A percentile compares a stretch with the other conserved stretches of the same genome.
phyloP scores from a whole-genome alignment of 2,329 filamentous ascomycete species.

The Sclerotinia subarctica region DNA sequence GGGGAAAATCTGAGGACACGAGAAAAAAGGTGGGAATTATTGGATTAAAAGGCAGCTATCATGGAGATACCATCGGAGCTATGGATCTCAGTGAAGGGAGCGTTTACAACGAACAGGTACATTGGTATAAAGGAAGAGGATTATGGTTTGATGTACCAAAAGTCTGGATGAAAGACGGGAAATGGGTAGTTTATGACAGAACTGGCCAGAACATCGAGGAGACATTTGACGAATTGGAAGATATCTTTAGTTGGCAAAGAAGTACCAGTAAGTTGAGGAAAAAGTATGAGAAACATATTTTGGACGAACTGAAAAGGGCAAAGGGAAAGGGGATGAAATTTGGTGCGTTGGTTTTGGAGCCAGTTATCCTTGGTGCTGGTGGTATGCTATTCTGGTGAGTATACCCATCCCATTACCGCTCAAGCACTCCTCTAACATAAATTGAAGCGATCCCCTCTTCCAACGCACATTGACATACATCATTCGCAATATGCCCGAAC shows the following conservation, averaged over 20 bases:
- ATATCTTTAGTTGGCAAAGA: slow-evolving; percentile 60
- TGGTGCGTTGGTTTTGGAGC: slow-evolving; percentile 76
- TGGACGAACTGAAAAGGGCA: slow-evolving; percentile 50
- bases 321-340: slow-evolving; percentile 60
- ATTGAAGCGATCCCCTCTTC: slow-evolving; percentile 71
- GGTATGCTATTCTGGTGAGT: slow-evolving; percentile 78
- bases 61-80: slow-evolving; percentile 83
- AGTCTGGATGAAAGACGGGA: slow-evolving; percentile 62
- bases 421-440: not conserved
- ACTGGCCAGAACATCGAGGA: slow-evolving; percentile 25
- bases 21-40: slow-evolving; percentile 60
- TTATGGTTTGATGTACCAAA: slow-evolving; percentile 79
- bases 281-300: slow-evolving; percentile 61
- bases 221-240: slow-evolving; percentile 44
- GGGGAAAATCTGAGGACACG: slow-evolving; percentile 45
- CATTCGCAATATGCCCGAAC: slow-evolving; percentile 54
- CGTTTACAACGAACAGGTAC: slow-evolving; percentile 75
- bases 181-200: slow-evolving; percentile 55
- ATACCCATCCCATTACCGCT: slow-evolving; percentile 1
- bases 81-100: slow-evolving; percentile 83
- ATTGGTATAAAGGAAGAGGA: slow-evolving; percentile 79
- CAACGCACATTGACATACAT: slow-evolving; percentile 67
- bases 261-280: slow-evolving; percentile 44
- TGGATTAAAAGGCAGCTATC: slow-evolving; percentile 76
- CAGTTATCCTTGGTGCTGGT: slow-evolving; percentile 75